Base-by-base conservation (phyloP, 345 rosid genomes). In the Brassica juncea region DNA sequence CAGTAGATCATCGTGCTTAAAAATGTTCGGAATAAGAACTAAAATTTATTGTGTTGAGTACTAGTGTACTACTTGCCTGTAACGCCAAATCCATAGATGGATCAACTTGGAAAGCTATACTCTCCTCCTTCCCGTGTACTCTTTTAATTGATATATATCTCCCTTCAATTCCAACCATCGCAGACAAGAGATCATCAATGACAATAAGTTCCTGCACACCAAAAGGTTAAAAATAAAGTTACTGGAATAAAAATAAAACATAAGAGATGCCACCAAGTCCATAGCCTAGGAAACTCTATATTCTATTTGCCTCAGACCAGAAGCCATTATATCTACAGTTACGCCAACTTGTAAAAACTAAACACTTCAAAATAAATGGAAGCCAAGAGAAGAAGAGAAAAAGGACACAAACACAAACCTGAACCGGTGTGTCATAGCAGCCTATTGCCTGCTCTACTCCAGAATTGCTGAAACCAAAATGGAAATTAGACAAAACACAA, bases 131-230 rank as follows among this genome's bases (percentile, higher is more conserved):
- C 71, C 91, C 93, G 30, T 81, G 88, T 37, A 82, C 66, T 85
- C 88, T 77, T 71, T 73, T 90, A 71, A 93, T 91, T 19, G 93
- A 95, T 79, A 93, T 88, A 77, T 91, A 91, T 35, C 90, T 82
- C 73, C 99, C 99, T 86, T 95, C 99, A 77, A 91, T 86, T 80
- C 98, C 99, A 75, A 91, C 94, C 93, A 95, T 83, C 39, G 93
- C 98, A 79, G 89, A 90, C 66, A 95, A 82, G 76, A 93, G 89
- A 85, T 95, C 99, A 75, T 95, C 97, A 65, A 93, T 87, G 83
- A 92, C 92, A 23, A 95, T 83, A 62, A 95, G 94, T 81, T 95
- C 99, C 99, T 95, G 78, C 34, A 74, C 25, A 66, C 66, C 79
- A 82, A 74, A 77, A 54, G 54, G 70, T 27, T 7, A 10, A 8